These are phyloP conservation scores for Picochlorum sp. DNA, from an alignment of 139 green algal genomes.

Conservation along the genomic window DNA sequence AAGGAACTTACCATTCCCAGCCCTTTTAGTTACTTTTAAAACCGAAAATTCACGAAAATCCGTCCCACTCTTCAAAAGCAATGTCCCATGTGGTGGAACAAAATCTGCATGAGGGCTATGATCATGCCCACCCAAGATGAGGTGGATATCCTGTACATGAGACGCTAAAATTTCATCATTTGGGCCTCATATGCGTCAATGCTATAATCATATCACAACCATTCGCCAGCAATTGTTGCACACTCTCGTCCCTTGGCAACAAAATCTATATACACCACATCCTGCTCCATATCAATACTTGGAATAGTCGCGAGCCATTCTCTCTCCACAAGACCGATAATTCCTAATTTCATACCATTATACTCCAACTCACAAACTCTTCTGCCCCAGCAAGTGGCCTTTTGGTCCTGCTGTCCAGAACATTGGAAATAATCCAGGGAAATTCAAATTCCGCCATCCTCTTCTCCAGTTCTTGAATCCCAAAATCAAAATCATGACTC, in stretches of 20 bases:
- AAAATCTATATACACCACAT: constrained; percentile 61
- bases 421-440: constrained; percentile 72
- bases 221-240: constrained; percentile 31
- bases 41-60: constrained; percentile 39
- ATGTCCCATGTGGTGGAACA: constrained; percentile 41
- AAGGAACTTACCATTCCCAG: not conserved
- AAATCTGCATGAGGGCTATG: constrained; percentile 42
- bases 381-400: constrained; percentile 27
- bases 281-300: constrained; percentile 27
- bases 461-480: constrained; percentile 32
- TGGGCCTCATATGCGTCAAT: constrained; percentile 72
- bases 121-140: constrained; percentile 70
- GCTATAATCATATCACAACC: constrained; percentile 61
- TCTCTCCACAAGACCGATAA: constrained; percentile 65
- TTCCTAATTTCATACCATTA: constrained; percentile 41
- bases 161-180: constrained; percentile 54
- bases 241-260: constrained; percentile 36
- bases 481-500: constrained; percentile 28
- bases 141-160: constrained; percentile 50
- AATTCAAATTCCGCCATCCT: constrained; percentile 52
- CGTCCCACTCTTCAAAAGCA: constrained; percentile 64
- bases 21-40: not conserved
- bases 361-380: constrained; percentile 21
- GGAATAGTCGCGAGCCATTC: constrained; percentile 60
- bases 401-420: constrained; percentile 49